Conservation (phyloP, 176 grass and related monocot species). For the Typha latifolia region DNA sequence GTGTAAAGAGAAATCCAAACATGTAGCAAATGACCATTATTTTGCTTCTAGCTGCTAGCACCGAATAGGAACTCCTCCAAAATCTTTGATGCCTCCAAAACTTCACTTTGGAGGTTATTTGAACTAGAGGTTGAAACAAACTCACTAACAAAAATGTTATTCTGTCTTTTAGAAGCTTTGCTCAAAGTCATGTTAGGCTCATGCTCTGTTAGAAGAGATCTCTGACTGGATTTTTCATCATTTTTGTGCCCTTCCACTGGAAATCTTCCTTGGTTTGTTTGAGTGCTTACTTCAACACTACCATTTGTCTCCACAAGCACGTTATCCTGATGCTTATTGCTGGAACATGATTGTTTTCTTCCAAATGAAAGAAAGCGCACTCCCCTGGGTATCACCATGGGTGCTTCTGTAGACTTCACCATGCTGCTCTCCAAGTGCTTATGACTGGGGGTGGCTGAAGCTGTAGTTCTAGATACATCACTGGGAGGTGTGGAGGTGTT, state of each 20-base stretch:
- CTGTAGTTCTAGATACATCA: conserved; percentile 6
- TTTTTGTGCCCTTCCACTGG: conserved; percentile 17
- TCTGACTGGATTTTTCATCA: conserved; percentile 5
- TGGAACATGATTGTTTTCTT: conserved; percentile 22
- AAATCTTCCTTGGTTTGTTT: conserved; percentile 16
- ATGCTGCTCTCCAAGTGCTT: conserved; percentile 28
- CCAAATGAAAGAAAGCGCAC: conserved; percentile 57
- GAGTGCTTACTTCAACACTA: not conserved
- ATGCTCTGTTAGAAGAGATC: conserved; percentile 16
- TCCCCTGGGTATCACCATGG: conserved; percentile 52
- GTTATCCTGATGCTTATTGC: conserved; percentile 8
- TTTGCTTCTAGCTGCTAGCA: conserved; percentile 4
- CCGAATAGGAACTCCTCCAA: conserved; percentile 87
- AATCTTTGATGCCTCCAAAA: conserved; percentile 72
- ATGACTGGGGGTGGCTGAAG: conserved; percentile 26
- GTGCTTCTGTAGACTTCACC: conserved; percentile 24
- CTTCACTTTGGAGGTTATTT: conserved; percentile 23
- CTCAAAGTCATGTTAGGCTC: conserved; percentile 14
- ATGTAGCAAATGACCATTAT: not conserved
- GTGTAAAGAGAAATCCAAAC: conserved; percentile 12
- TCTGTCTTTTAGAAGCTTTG: not conserved
- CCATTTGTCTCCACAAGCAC: conserved; percentile 15
- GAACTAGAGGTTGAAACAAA: conserved; percentile 22
- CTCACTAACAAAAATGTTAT: conserved; percentile 20
- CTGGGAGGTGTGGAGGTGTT: conserved; percentile 29